Conservation (phyloP, 306 rosid genomes). For the Mucuna pruriens region DNA sequence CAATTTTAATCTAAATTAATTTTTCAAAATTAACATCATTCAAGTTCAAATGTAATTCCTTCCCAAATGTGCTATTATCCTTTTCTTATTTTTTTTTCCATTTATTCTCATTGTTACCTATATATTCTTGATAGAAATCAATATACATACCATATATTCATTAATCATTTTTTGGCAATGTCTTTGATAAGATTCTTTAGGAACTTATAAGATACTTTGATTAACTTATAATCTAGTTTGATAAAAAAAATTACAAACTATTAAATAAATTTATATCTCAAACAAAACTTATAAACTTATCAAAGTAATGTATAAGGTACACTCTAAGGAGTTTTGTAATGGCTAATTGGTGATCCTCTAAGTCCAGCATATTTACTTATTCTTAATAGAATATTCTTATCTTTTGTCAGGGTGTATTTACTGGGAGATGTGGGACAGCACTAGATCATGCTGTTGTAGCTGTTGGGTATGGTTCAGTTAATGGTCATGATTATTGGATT, state of each 20-base stretch:
- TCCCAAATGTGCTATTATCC: too few species aligned
- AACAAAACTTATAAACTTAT: too few species aligned
- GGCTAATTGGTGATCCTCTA: background rate
- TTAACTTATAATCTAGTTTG: too few species aligned
- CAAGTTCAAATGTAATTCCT: too few species aligned
- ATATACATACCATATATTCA: background rate
- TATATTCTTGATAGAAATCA: background rate
- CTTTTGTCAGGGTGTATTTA: slow-evolving; percentile 72
- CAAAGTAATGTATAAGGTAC: too few species aligned
- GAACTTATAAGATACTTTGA: too few species aligned
- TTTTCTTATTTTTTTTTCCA: background rate
- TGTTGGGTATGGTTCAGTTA: slow-evolving; percentile 83
- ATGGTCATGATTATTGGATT: slow-evolving; percentile 83
- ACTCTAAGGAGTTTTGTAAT: background rate
- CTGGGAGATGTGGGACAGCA: slow-evolving; percentile 76
- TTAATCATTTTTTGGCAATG: background rate
- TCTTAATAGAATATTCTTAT: background rate
- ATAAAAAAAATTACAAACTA: too few species aligned
- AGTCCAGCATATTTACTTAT: background rate
- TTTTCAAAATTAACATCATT: too few species aligned
- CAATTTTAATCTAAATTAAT: too few species aligned
- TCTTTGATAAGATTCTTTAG: too few species aligned
- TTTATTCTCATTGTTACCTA: background rate
- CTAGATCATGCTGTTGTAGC: slow-evolving; percentile 90
- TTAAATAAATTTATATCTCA: too few species aligned